Conservation (phyloP, 148 eudicot species). For the Suaeda aralocaspica region DNA sequence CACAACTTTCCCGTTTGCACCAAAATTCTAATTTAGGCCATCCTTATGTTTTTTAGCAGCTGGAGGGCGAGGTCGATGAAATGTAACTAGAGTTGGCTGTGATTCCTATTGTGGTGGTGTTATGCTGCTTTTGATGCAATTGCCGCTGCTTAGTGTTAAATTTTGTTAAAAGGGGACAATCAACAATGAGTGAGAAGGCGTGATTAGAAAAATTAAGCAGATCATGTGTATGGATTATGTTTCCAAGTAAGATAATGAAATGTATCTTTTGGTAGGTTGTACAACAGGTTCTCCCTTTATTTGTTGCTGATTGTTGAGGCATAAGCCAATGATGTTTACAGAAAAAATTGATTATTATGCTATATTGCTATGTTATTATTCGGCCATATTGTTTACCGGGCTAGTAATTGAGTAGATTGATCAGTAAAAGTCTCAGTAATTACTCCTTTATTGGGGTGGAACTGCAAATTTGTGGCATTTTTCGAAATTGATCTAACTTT, state of each 20-base stretch:
- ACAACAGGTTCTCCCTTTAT: slow-evolving; percentile 5
- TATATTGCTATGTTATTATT: neutral
- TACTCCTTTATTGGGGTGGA: too few relatives aligned
- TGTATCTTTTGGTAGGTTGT: slow-evolving; percentile 21
- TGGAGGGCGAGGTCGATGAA: slow-evolving; percentile 39
- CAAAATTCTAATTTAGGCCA: neutral
- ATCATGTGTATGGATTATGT: slow-evolving; percentile 8
- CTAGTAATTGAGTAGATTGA: too few relatives aligned
- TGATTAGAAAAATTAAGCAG: neutral
- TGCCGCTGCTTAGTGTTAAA: neutral
- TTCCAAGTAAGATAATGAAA: slow-evolving; percentile 6
- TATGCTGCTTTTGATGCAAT: slow-evolving; percentile 26
- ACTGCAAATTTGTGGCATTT: too few relatives aligned
- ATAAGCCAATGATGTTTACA: neutral
- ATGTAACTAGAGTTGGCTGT: neutral
- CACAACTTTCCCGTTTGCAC: neutral
- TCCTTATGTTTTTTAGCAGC: slow-evolving; percentile 15
- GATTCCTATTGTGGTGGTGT: slow-evolving; percentile 10
- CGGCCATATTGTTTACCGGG: too few relatives aligned
- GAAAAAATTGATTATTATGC: neutral
- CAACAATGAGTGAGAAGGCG: neutral
- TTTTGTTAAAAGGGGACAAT: slow-evolving; percentile 13
- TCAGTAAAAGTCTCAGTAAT: too few relatives aligned
- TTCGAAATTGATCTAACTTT: too few relatives aligned
- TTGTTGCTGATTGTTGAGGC: neutral